A percentile compares a stretch with the other conserved stretches of the same genome.
Conservation (phyloP, 352 stramenopile genomes). For the Globisporangium iwayamae region DNA sequence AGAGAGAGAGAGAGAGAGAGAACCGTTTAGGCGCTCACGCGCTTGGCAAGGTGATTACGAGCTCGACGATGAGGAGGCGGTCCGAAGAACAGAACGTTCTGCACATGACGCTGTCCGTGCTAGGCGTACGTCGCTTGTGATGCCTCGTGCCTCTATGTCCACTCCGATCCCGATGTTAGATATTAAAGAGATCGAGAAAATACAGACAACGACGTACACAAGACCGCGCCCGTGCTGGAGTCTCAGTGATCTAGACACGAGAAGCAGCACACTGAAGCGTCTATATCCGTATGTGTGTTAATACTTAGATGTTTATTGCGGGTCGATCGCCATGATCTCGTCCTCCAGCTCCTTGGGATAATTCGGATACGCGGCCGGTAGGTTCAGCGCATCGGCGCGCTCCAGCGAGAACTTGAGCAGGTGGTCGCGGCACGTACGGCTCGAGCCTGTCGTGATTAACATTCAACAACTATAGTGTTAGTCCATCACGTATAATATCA, state of each 20-base stretch:
- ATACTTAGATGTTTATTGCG: constrained; percentile 23
- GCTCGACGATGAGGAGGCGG: neutral
- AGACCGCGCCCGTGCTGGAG: neutral
- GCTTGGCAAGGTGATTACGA: too few relatives aligned
- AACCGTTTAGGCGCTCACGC: too few relatives aligned
- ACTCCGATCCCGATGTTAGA: constrained; percentile 9
- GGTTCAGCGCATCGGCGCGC: constrained; percentile 36
- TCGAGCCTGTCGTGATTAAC: constrained; percentile 31
- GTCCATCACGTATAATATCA: neutral
- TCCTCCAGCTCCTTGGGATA: constrained; percentile 41
- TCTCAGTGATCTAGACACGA: neutral
- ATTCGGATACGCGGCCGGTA: constrained; percentile 30
- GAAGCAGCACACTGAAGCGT: neutral
- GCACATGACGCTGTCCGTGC: neutral
- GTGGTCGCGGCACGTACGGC: constrained; percentile 45
- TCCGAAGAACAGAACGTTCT: neutral
- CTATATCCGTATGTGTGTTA: constrained; percentile 4
- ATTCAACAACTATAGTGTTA: neutral
- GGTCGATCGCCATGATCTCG: constrained; percentile 53
- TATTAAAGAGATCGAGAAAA: constrained; percentile 4
- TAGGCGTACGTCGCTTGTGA: neutral
- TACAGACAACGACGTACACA: constrained; percentile 2
- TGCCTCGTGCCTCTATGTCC: neutral
- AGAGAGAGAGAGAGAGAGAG: too few relatives aligned
- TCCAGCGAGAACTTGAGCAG: constrained; percentile 52